A percentile compares a stretch with the other conserved stretches of the same genome.
Evolutionary conservation across 2,329 filamentous ascomycete genomes (phyloP).

Genomic region (Aspergillus costaricaensis): DNA sequence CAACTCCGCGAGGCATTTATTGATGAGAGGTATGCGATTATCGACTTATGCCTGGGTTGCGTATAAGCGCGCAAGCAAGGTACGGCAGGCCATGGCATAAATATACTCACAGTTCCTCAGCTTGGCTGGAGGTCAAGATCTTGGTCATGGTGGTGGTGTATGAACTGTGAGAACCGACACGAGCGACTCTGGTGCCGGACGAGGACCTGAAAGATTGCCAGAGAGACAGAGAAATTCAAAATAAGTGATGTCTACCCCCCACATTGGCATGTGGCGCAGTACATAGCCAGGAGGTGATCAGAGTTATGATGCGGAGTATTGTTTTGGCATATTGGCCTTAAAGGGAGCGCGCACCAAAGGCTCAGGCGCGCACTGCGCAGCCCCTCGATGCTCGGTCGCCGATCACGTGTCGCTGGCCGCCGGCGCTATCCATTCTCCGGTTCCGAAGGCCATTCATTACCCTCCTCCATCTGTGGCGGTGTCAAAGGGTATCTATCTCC

Average conservation of each 20-base stretch:
- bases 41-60: background rate
- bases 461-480: background rate
- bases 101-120: background rate
- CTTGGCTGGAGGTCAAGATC: conserved; percentile 3
- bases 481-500: background rate
- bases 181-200: background rate
- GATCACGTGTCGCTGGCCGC: background rate
- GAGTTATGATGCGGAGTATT: background rate
- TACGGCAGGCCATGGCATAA: background rate
- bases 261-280: background rate
- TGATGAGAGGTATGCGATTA: background rate
- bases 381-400: background rate
- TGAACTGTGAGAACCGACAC: background rate
- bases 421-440: background rate
- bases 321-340: background rate
- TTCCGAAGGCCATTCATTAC: background rate
- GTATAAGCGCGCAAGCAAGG: background rate
- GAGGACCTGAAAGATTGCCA: background rate
- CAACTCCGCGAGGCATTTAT: background rate
- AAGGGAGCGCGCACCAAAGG: background rate
- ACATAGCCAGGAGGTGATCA: background rate
- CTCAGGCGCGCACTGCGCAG: conserved; percentile 1
- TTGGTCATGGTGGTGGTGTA: conserved; percentile 1
- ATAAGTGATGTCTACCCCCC: background rate
- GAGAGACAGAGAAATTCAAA: background rate